phyloP scores from a whole-genome alignment of 495 filamentous ascomycete genomes.

The Tuber indicum region DNA sequence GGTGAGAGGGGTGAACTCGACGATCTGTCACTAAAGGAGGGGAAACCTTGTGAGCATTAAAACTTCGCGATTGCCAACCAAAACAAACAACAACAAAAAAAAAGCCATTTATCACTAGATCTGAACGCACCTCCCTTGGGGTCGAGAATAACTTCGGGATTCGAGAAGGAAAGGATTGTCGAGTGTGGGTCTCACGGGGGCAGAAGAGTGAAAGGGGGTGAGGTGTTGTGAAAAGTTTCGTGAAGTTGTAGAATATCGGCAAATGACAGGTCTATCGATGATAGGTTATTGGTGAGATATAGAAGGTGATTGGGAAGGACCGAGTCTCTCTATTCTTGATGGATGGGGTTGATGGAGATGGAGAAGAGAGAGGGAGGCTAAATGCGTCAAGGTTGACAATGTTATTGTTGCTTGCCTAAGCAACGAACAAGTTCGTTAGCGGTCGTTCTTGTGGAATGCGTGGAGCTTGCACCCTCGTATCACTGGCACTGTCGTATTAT shows the following conservation, averaged over 20 bases:
- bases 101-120: neutral
- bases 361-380: neutral
- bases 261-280: neutral
- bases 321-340: slow-evolving; percentile 1
- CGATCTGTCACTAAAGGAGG: neutral
- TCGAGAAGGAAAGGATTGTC: neutral
- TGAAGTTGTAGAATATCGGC: neutral
- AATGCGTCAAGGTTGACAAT: slow-evolving; percentile 2
- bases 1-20: slow-evolving; percentile 2
- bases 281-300: neutral
- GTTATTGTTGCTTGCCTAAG: neutral
- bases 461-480: neutral
- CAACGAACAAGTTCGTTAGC: neutral
- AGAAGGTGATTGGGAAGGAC: neutral
- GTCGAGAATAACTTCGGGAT: neutral
- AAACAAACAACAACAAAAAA: neutral
- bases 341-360: slow-evolving; percentile 5
- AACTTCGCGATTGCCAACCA: neutral
- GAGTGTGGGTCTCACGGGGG: neutral
- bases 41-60: slow-evolving; percentile 1
- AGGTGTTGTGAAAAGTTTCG: neutral
- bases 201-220: neutral
- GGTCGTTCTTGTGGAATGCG: neutral
- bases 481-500: neutral
- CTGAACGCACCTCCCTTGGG: neutral